phyloP scores from a whole-genome alignment of 768 basidiomycete genomes.

The Lentinus tigrinus region DNA sequence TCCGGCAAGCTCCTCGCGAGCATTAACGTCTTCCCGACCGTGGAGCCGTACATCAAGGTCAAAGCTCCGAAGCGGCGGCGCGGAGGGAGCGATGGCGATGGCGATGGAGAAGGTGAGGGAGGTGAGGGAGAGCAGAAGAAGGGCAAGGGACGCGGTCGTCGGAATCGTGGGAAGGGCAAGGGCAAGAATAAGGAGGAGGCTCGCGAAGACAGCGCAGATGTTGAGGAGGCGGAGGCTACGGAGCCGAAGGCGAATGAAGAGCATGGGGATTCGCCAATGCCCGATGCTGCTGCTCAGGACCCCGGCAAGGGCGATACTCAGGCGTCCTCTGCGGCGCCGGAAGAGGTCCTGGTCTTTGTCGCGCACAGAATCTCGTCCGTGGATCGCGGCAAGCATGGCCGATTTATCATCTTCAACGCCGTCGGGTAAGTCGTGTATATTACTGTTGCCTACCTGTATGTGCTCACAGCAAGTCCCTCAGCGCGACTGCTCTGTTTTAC shows the following conservation, averaged over 20 bases:
- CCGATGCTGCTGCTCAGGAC: slow-evolving; percentile 20
- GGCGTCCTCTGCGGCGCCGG: slow-evolving; percentile 6
- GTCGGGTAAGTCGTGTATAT: slow-evolving; percentile 56
- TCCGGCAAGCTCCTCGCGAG: slow-evolving; percentile 52
- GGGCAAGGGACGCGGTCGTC: slow-evolving; percentile 18
- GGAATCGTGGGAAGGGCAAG: slow-evolving; percentile 14
- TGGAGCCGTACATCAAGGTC: slow-evolving; percentile 40
- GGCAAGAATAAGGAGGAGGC: slow-evolving; percentile 10
- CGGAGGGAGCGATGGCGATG: slow-evolving; percentile 26
- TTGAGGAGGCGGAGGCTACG: slow-evolving; percentile 27
- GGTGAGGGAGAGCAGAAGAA: slow-evolving; percentile 19
- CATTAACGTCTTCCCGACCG: slow-evolving; percentile 44
- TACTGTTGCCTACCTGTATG: not conserved
- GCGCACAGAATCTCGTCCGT: slow-evolving; percentile 56
- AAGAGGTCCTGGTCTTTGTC: slow-evolving; percentile 44
- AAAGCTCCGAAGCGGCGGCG: slow-evolving; percentile 31
- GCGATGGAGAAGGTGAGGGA: slow-evolving; percentile 22
- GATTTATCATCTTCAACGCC: slow-evolving; percentile 61
- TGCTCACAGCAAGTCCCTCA: slow-evolving; percentile 26
- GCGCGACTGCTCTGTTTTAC: slow-evolving; percentile 68
- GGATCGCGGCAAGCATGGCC: slow-evolving; percentile 31
- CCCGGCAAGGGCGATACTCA: not conserved
- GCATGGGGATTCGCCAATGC: slow-evolving; percentile 27
- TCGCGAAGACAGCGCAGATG: slow-evolving; percentile 32
- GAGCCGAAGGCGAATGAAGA: slow-evolving; percentile 20